Evolutionary conservation across 129 eudicot genomes (phyloP).

Genomic region (Helianthus annuus): DNA sequence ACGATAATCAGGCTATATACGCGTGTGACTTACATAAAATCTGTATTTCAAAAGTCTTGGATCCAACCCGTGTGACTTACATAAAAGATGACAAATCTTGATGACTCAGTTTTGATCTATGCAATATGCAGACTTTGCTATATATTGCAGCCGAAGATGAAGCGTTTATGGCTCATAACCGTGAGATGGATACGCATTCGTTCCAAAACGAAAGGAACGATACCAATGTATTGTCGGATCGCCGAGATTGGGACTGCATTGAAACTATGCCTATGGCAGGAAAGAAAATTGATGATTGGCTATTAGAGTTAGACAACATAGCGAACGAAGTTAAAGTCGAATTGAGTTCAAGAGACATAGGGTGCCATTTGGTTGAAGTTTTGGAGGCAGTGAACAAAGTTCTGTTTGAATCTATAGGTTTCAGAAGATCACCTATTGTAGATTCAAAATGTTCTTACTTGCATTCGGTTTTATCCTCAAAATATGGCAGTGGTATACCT

Average conservation of each 20-base stretch:
- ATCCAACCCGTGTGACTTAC: no score
- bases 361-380: conserved; percentile 80
- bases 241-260: conserved; percentile 44
- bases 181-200: conserved; percentile 61
- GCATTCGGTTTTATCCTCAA: conserved; percentile 76
- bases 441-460: conserved; percentile 80
- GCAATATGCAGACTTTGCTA: conserved; percentile 59
- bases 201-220: conserved; percentile 56
- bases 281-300: conserved; percentile 69
- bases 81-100: background rate
- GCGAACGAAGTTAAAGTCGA: conserved; percentile 79
- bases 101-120: conserved; percentile 10
- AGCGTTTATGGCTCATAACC: conserved; percentile 68
- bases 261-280: conserved; percentile 72
- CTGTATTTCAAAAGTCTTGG: background rate
- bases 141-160: conserved; percentile 91
- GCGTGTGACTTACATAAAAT: background rate
- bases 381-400: conserved; percentile 85
- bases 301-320: conserved; percentile 67
- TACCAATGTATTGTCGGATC: conserved; percentile 16
- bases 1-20: background rate
- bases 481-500: conserved; percentile 69
- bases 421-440: conserved; percentile 67
- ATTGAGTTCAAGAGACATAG: conserved; percentile 77
- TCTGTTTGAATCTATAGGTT: conserved; percentile 70